These are phyloP conservation scores for Colletotrichum brevisporum DNA, from an alignment of 2,329 filamentous ascomycete species.

Conservation along the genomic window DNA sequence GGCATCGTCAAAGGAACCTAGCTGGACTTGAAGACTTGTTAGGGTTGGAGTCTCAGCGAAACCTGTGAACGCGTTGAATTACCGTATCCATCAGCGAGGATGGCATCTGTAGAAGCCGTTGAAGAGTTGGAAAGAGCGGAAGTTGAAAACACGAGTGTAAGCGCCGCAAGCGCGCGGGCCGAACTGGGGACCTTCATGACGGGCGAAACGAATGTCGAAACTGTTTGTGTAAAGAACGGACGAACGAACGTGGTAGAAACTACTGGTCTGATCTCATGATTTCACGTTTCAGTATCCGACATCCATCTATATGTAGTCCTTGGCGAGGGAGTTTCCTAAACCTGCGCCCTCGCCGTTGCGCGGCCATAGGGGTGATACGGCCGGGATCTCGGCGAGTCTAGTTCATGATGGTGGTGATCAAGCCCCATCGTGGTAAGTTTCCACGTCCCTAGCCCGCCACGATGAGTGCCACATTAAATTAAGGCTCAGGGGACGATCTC, in stretches of 20 bases:
- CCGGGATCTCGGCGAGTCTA: constrained; percentile 26
- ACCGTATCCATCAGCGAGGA: constrained; percentile 32
- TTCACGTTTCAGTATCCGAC: constrained; percentile 8
- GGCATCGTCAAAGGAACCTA: constrained; percentile 22
- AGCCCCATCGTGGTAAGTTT: constrained; percentile 30
- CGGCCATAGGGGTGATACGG: constrained; percentile 25
- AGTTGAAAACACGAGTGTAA: constrained; percentile 26
- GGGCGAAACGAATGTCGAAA: constrained; percentile 22
- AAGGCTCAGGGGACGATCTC: constrained; percentile 18
- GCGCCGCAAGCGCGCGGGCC: constrained; percentile 19
- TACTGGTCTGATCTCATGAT: constrained; percentile 14
- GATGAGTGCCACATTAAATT: constrained; percentile 18
- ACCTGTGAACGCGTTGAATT: neutral
- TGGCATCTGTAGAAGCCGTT: constrained; percentile 8
- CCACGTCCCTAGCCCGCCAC: constrained; percentile 14
- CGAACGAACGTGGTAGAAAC: constrained; percentile 7
- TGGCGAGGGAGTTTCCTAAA: constrained; percentile 3
- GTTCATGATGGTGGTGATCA: constrained; percentile 16
- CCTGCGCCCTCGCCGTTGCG: constrained; percentile 23
- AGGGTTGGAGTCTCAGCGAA: neutral
- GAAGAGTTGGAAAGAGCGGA: constrained; percentile 29
- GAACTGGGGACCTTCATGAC: constrained; percentile 27
- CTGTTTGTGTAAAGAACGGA: neutral
- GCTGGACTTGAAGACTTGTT: constrained; percentile 5
- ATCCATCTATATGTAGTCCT: constrained; percentile 17